These are phyloP conservation scores for Blastomyces parvus DNA, from an alignment of 2,329 filamentous ascomycete genomes.

Conservation along the genomic window DNA sequence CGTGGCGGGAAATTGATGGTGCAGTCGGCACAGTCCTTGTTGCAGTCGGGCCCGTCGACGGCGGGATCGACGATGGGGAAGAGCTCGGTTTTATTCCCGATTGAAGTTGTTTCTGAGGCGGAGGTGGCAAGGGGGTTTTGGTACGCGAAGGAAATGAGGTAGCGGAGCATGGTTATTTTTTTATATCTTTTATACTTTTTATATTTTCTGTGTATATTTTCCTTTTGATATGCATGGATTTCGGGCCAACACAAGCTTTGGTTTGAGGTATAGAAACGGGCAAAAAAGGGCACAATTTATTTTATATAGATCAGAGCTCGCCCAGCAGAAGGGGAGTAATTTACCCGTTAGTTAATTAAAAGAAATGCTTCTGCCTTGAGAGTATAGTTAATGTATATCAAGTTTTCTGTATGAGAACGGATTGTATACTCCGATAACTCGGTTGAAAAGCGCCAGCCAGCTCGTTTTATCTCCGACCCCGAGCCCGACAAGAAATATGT, in stretches of 20 bases:
- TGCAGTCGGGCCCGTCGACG: conserved; percentile 77
- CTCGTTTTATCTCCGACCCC: neutral
- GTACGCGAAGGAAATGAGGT: conserved; percentile 1
- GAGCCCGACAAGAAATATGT: too few relatives aligned
- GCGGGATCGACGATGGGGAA: conserved; percentile 65
- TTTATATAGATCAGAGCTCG: too few relatives aligned
- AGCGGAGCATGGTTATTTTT: conserved; percentile 5
- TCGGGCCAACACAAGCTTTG: too few relatives aligned
- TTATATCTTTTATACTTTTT: neutral
- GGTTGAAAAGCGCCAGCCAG: neutral
- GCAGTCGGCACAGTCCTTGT: conserved; percentile 77
- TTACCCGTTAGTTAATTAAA: too few relatives aligned
- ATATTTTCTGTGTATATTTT: neutral
- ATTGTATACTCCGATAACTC: neutral
- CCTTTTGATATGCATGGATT: neutral
- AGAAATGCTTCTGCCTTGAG: too few relatives aligned
- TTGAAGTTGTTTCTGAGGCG: neutral
- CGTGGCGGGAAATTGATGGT: conserved; percentile 66
- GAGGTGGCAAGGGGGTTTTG: neutral
- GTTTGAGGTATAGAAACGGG: too few relatives aligned
- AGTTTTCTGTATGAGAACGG: too few relatives aligned
- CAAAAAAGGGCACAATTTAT: too few relatives aligned
- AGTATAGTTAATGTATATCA: too few relatives aligned
- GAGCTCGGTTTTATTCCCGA: conserved; percentile 37
- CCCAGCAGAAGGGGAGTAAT: too few relatives aligned